Evolutionary conservation across 345 rosid species (phyloP).

Genomic region (Sonneratia caseolaris): DNA sequence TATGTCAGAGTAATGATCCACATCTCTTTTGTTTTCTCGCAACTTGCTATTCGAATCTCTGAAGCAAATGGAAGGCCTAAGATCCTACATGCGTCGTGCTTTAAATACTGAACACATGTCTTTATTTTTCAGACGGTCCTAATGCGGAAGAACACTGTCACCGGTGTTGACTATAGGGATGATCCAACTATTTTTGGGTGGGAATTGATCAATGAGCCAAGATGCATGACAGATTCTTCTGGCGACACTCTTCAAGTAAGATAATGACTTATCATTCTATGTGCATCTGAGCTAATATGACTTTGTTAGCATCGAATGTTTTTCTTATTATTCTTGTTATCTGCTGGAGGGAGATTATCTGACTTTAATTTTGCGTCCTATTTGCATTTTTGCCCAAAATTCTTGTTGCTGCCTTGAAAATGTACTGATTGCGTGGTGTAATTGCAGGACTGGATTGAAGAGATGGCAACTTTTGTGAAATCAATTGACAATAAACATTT

Average conservation of each 20-base stretch:
- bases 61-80: neutral
- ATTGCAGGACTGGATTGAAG: constrained; percentile 79
- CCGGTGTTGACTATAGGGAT: constrained; percentile 76
- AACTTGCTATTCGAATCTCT: neutral
- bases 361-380: neutral
- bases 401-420: neutral
- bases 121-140: constrained; percentile 46
- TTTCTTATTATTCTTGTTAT: neutral
- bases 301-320: neutral
- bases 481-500: constrained; percentile 83
- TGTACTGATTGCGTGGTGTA: constrained; percentile 1
- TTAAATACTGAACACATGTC: neutral
- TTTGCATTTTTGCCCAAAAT: neutral
- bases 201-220: constrained; percentile 96
- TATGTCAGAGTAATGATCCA: constrained; percentile 42
- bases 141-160: constrained; percentile 78
- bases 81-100: neutral
- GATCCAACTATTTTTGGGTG: constrained; percentile 91
- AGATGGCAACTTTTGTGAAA: constrained; percentile 78
- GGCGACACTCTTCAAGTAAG: constrained; percentile 92
- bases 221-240: constrained; percentile 80
- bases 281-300: neutral
- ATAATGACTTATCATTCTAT: neutral
- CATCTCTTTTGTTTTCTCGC: neutral
- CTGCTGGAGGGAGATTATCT: neutral